phyloP scores from a whole-genome alignment of 139 green algal species.

The Edaphochlamys debaryana region DNA sequence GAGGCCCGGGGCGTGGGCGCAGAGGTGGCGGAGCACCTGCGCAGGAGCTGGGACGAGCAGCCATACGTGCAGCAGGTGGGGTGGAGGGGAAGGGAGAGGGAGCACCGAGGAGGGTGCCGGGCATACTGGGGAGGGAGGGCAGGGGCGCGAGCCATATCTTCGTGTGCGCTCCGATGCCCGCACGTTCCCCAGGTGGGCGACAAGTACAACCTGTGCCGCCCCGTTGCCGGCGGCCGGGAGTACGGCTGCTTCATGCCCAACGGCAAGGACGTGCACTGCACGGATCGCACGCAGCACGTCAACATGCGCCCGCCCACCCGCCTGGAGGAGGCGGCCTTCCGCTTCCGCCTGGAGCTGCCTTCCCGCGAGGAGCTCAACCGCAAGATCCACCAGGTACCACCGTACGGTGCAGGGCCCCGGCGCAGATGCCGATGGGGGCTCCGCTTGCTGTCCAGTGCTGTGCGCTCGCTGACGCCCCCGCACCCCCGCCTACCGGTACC shows the following conservation, averaged over 20 bases:
- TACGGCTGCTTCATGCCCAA: constrained; percentile 2
- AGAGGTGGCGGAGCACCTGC: neutral
- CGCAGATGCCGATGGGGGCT: neutral
- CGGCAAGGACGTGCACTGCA: neutral
- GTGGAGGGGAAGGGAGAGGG: too few species aligned
- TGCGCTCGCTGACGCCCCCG: too few species aligned
- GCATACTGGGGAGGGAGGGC: too few species aligned
- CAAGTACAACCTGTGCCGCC: neutral
- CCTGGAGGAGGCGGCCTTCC: neutral
- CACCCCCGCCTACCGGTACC: too few species aligned
- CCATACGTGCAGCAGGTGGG: neutral
- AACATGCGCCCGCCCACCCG: neutral
- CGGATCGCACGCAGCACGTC: neutral
- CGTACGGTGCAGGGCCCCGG: too few species aligned
- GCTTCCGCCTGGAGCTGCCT: neutral
- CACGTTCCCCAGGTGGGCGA: neutral
- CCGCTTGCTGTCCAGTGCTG: too few species aligned
- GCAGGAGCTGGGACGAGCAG: neutral
- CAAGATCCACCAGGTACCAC: neutral
- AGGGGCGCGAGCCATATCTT: too few species aligned
- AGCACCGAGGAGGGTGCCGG: too few species aligned
- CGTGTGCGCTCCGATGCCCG: too few species aligned
- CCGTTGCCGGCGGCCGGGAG: neutral
- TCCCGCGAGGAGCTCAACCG: neutral
- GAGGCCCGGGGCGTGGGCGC: neutral